Evolutionary conservation across 345 rosid genomes (phyloP), one percentile per base, ranked within the genome.

Genomic region (Viola odorata): DNA sequence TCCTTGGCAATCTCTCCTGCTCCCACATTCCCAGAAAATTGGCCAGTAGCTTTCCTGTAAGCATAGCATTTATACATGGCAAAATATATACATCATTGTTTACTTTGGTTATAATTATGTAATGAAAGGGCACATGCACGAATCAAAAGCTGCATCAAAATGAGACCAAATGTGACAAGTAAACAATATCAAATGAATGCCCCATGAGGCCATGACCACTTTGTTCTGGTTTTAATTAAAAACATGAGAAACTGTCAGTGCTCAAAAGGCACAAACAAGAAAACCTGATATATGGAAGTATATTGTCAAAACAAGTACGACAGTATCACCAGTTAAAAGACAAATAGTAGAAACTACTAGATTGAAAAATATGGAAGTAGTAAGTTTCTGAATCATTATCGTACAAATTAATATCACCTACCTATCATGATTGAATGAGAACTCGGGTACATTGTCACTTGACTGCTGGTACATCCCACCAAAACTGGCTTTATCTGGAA

Each of bases 351-450:
- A 40, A 55, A 9, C 38, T 12, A 64, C 55, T 56, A 62, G 6
- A 8, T 47, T 23, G 50, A 47, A 65, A 66, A 4, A 5, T 39
- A 0, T 41, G 41, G 13, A 39, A 37, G 5, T 14, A 36, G 44
- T 61, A 44, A 23, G 32, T 23, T 23, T 23, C 32, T 23, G 32
- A 23, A 23, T 23, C 32, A 23, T 23, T 23, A 23, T 23, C 5
- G 12, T 14, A 17, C 55, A 56, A 57, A n/a, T 10, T 10, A n/a
- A 52, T 39, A 56, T 14, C 38, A 63, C 69, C 53, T 61, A 82
- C 87, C 87, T 66, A 61, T 67, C 67, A 55, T 53, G 63, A 57
- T 13, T 53, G 41, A 65, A 72, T 12, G 70, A 59, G 56, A 80
- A 66, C 37, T 73, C 81, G 17, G 57, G 70, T 8, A 65, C 15